Evolutionary conservation across 768 basidiomycete species (phyloP).

Genomic region (Saitozyma sp.): DNA sequence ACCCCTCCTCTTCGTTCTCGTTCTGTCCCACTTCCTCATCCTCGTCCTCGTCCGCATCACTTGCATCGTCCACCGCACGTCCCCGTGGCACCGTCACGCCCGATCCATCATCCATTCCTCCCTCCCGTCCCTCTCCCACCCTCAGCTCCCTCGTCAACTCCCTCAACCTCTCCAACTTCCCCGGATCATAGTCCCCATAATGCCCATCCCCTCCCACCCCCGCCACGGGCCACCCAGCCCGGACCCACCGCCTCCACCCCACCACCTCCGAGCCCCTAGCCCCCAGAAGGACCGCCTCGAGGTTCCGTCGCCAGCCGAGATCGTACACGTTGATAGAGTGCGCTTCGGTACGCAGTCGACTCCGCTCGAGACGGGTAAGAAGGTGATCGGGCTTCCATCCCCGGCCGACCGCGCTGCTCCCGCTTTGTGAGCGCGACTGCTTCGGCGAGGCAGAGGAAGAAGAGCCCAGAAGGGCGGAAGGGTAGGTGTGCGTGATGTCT

Average conservation of each 20-base stretch:
- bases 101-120: not conserved
- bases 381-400: constrained; percentile 45
- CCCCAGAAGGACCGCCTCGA: constrained; percentile 27
- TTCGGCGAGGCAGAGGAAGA: not conserved
- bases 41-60: too few relatives aligned
- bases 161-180: constrained; percentile 21
- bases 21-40: too few relatives aligned
- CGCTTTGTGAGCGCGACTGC: not conserved
- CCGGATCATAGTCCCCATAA: constrained; percentile 9
- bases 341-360: constrained; percentile 31
- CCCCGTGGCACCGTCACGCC: too few relatives aligned
- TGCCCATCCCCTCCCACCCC: not conserved
- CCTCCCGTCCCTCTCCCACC: constrained; percentile 8
- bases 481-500: constrained; percentile 41
- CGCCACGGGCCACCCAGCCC: constrained; percentile 20
- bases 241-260: not conserved
- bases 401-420: not conserved
- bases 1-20: too few relatives aligned
- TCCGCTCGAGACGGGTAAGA: constrained; percentile 35
- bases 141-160: constrained; percentile 30
- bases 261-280: not conserved
- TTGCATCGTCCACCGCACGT: too few relatives aligned
- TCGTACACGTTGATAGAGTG: constrained; percentile 45
- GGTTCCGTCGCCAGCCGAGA: constrained; percentile 44
- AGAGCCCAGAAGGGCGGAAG: constrained; percentile 26